Evolutionary conservation across 2,329 filamentous ascomycete genomes (phyloP).

Genomic region (Truncatella angustata): DNA sequence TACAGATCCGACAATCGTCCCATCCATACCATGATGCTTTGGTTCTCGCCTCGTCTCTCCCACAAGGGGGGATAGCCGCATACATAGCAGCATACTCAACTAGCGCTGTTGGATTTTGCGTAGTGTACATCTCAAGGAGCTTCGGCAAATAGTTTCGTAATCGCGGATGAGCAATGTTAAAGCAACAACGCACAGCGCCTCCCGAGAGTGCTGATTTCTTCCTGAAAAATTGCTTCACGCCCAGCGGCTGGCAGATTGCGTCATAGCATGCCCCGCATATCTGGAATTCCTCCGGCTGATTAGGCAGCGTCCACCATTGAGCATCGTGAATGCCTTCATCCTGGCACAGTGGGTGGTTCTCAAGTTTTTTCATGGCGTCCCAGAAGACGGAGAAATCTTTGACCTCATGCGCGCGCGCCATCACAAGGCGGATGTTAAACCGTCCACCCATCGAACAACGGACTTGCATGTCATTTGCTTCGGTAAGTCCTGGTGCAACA

Average conservation of each 20-base stretch:
- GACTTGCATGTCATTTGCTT: constrained; percentile 9
- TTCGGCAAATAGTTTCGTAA: constrained; percentile 18
- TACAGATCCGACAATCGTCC: constrained; percentile 33
- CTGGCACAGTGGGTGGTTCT: constrained; percentile 28
- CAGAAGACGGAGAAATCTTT: constrained; percentile 34
- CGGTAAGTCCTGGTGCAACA: constrained; percentile 15
- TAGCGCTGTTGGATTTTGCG: constrained; percentile 23
- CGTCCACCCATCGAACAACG: constrained; percentile 28
- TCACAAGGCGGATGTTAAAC: constrained; percentile 29
- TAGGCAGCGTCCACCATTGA: constrained; percentile 34
- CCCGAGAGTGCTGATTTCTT: constrained; percentile 17
- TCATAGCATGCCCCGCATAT: constrained; percentile 36
- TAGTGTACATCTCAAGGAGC: constrained; percentile 27
- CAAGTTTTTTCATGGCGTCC: constrained; percentile 25
- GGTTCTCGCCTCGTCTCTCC: constrained; percentile 20
- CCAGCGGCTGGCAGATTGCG: constrained; percentile 28
- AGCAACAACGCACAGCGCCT: constrained; percentile 27
- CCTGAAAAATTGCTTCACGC: constrained; percentile 28
- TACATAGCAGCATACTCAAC: constrained; percentile 27
- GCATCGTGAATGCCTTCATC: constrained; percentile 25
- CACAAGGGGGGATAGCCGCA: constrained; percentile 27
- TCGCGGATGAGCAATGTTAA: constrained; percentile 31
- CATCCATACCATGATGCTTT: constrained; percentile 34
- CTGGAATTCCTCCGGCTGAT: constrained; percentile 29
- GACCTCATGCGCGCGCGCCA: constrained; percentile 25